Evolutionary conservation across 441 rosid species (phyloP).

Genomic region (Euphorbia schlechtendalii): DNA sequence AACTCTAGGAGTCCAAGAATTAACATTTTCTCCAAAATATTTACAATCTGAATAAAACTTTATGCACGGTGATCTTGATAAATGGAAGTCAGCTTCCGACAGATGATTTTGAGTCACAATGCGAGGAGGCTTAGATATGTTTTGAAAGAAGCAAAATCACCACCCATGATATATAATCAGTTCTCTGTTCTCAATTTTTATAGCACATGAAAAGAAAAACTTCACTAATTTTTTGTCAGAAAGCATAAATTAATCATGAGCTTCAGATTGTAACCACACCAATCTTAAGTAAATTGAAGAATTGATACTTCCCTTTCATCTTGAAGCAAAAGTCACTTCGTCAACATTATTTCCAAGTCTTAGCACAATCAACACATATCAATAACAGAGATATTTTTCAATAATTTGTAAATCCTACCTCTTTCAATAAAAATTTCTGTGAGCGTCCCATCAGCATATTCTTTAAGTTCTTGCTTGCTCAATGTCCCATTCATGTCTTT

Average conservation of each 20-base stretch:
- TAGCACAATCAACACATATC: not conserved
- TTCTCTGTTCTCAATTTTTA: too few species aligned
- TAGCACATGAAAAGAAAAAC: not conserved
- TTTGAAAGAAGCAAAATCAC: too few species aligned
- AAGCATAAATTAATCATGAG: not conserved
- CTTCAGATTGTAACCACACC: not conserved
- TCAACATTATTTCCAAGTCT: not conserved
- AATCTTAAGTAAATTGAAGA: not conserved
- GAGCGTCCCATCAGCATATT: slow-evolving; percentile 94
- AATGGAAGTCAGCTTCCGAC: not conserved
- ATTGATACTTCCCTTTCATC: not conserved
- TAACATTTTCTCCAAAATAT: not conserved
- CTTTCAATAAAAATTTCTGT: slow-evolving; percentile 92
- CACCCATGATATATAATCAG: too few species aligned
- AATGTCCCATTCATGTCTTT: slow-evolving; percentile 84
- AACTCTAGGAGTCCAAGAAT: not conserved
- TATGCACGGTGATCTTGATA: not conserved
- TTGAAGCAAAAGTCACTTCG: not conserved
- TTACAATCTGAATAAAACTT: not conserved
- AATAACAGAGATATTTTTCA: not conserved
- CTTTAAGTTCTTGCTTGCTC: slow-evolving; percentile 94
- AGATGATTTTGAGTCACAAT: not conserved
- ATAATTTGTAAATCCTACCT: slow-evolving; percentile 37
- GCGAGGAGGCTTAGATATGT: not conserved
- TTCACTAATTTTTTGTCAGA: not conserved